These are phyloP conservation scores for Gossypium turneri DNA, from an alignment of 345 rosid species.

Conservation along the genomic window DNA sequence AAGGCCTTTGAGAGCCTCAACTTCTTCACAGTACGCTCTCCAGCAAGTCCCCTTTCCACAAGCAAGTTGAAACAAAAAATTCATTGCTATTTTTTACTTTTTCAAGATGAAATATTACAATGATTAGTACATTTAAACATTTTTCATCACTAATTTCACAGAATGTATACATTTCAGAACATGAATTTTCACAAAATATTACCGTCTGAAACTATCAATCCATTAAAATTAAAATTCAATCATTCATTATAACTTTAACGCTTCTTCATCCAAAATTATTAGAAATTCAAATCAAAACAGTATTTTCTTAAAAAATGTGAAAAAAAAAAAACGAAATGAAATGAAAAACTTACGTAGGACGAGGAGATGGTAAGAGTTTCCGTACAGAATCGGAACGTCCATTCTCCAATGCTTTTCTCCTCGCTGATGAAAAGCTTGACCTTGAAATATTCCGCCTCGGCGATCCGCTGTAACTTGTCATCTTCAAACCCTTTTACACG, in stretches of 20 bases:
- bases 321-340: not conserved
- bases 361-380: slow-evolving; percentile 52
- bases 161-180: not conserved
- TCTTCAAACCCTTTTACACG: slow-evolving; percentile 18
- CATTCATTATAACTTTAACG: not conserved
- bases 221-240: not conserved
- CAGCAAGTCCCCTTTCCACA: slow-evolving; percentile 66
- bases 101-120: not conserved
- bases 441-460: slow-evolving; percentile 61
- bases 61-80: not conserved
- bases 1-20: slow-evolving; percentile 87
- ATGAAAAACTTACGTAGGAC: slow-evolving; percentile 26
- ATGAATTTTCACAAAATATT: not conserved
- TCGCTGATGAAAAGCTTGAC: slow-evolving; percentile 40
- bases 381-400: slow-evolving; percentile 51
- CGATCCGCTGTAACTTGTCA: slow-evolving; percentile 77
- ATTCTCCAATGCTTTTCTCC: slow-evolving; percentile 53
- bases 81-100: not conserved
- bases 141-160: not conserved
- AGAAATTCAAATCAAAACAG: not conserved
- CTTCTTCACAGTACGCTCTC: slow-evolving; percentile 90
- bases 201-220: not conserved
- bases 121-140: not conserved
- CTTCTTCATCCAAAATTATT: not conserved
- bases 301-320: not conserved